A percentile compares a stretch with the other conserved stretches of the same genome.
Conservation (phyloP, 345 rosid species). For the Reutealis trisperma region DNA sequence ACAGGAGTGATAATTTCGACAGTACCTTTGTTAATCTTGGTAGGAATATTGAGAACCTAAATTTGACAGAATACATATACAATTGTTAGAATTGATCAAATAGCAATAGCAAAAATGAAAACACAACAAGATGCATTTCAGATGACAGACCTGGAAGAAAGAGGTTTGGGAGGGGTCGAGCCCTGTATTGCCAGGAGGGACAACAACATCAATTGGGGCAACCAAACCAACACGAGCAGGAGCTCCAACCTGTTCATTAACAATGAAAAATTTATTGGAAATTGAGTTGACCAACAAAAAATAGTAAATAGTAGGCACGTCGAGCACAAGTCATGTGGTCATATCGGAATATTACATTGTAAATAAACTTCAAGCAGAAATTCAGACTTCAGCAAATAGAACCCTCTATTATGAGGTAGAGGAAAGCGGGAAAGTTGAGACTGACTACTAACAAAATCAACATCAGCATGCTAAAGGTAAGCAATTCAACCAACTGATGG, state of each 20-base stretch:
- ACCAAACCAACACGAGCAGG: constrained; percentile 98
- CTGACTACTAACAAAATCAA: too few relatives aligned
- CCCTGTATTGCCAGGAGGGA: constrained; percentile 95
- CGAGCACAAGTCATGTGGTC: background rate
- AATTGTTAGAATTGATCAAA: background rate
- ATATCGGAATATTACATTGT: background rate
- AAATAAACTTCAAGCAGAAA: too few relatives aligned
- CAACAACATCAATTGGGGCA: constrained; percentile 92
- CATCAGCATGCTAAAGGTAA: too few relatives aligned
- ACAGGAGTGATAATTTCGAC: constrained; percentile 95
- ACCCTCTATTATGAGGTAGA: background rate
- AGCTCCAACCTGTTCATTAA: constrained; percentile 73
- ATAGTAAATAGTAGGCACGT: background rate
- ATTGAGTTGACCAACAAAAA: background rate
- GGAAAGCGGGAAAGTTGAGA: too few relatives aligned
- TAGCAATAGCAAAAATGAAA: background rate
- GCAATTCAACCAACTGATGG: too few relatives aligned
- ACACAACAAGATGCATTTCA: background rate
- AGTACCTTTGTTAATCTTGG: constrained; percentile 98
- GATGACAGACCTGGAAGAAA: constrained; percentile 71
- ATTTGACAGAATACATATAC: background rate
- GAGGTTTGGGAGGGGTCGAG: constrained; percentile 98
- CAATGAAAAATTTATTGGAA: background rate
- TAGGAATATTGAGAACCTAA: constrained; percentile 89
- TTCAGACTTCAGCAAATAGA: background rate